Evolutionary conservation across 2,329 filamentous ascomycete species (phyloP), one percentile per base, ranked within the genome.

Genomic region (Bipolaris victoriae): DNA sequence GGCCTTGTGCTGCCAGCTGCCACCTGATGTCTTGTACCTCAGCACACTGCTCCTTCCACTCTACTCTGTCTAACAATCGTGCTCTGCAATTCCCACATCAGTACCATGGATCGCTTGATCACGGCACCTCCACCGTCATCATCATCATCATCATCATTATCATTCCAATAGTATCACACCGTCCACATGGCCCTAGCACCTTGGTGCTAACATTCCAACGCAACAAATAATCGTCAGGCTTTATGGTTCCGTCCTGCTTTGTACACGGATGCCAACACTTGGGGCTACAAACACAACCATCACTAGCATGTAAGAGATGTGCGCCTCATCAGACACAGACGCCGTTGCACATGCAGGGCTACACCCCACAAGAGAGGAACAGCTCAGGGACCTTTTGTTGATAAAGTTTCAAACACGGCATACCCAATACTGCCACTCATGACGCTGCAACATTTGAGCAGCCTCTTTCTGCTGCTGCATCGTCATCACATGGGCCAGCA

Each of bases 1-100:
- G 66, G 70, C 65, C 64, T 9, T 7, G 26, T 69, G 67, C 66
- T 73, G 69, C 68, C 57, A 73, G 65, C 68, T 70, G 68, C 63
- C 59, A 68, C 49, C 68, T 61, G 68, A 70, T 70, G 67, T 53
- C 59, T 57, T 66, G 66, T 70, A 58, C 59, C 47, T 55, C 50
- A 56, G 50, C 52, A 54, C 50, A 55, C 49, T 57, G 53, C 10
- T 24, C 16, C 22, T 49, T 48, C 16, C 16, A 16, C 16, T 45
- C 41, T 46, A 55, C 31, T 18, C 20, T 56, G 49, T 44, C 39
- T 31, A 24, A 18, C n/a, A 13, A 36, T 31, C 22, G 29, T 10
- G 26, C n/a, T 40, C 24, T 35, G 24, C 39, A 57, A 46, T 50
- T 57, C 52, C 52, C n/a, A 33, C 43, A 49, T 22, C 49, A 48